phyloP scores from a whole-genome alignment of 2,329 filamentous ascomycete genomes.

The Chrysosphaeria jannelii region DNA sequence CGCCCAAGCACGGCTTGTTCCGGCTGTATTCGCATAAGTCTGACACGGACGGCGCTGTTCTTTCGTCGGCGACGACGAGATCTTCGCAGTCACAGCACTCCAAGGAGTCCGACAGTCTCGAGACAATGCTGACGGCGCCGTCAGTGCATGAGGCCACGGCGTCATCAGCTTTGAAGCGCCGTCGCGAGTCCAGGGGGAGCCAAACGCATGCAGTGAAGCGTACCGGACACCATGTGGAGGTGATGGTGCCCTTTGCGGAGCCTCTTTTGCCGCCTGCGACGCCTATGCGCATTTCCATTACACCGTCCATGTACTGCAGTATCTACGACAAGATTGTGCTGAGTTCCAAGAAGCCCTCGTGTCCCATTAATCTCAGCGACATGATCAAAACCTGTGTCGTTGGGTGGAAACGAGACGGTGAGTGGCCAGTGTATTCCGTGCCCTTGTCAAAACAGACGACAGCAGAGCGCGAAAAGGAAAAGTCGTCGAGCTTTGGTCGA shows the following conservation, averaged over 20 bases:
- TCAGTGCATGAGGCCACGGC: not conserved
- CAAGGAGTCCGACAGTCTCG: conserved; percentile 3
- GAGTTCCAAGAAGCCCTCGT: conserved; percentile 49
- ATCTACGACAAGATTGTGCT: conserved; percentile 78
- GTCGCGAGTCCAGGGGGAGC: conserved; percentile 1
- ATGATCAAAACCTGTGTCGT: conserved; percentile 55
- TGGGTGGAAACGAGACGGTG: conserved; percentile 77
- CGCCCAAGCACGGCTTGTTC: conserved; percentile 19
- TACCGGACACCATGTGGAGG: conserved; percentile 19
- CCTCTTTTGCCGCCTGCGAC: conserved; percentile 46
- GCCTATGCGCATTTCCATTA: conserved; percentile 49
- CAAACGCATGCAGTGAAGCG: conserved; percentile 1
- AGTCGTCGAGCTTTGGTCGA: conserved; percentile 2
- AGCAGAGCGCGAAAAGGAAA: conserved; percentile 1
- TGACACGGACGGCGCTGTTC: not conserved
- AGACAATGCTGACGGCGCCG: not conserved
- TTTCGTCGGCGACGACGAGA: conserved; percentile 7
- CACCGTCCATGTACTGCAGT: conserved; percentile 39
- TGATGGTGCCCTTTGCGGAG: conserved; percentile 38
- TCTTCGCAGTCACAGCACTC: conserved; percentile 6
- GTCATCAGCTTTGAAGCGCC: too few relatives aligned
- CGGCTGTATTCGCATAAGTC: conserved; percentile 11
- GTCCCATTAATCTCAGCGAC: conserved; percentile 65
- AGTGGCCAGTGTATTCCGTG: conserved; percentile 41
- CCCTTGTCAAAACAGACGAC: not conserved